phyloP scores from a whole-genome alignment of 2,329 filamentous ascomycete species.

The Penicillium sp. region DNA sequence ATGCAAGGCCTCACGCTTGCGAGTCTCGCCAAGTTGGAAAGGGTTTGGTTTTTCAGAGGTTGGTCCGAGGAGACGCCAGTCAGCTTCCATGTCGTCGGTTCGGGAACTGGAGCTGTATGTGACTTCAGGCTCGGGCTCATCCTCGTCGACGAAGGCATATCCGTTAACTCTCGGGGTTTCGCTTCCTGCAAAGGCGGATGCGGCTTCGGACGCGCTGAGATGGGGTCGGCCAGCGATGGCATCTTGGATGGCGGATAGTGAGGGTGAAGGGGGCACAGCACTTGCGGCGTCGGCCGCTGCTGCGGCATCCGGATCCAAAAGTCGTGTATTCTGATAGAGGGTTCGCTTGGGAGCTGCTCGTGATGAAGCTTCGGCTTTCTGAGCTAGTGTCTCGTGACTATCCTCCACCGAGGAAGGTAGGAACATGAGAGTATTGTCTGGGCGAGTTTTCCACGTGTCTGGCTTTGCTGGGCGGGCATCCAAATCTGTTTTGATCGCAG shows the following conservation, averaged over 20 bases:
- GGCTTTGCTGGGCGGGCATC: slow-evolving; percentile 74
- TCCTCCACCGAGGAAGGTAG: slow-evolving; percentile 52
- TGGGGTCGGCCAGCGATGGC: slow-evolving; percentile 74
- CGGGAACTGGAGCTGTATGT: slow-evolving; percentile 4
- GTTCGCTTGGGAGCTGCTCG: slow-evolving; percentile 74
- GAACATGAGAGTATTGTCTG: slow-evolving; percentile 89
- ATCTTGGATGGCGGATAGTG: slow-evolving; percentile 77
- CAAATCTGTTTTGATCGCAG: slow-evolving; percentile 59
- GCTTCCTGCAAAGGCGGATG: slow-evolving; percentile 51
- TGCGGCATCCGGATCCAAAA: slow-evolving; percentile 53
- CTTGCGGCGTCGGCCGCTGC: slow-evolving; percentile 30
- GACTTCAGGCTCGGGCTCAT: slow-evolving; percentile 43
- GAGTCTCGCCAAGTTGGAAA: slow-evolving; percentile 74
- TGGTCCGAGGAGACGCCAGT: slow-evolving; percentile 44
- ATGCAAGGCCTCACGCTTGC: slow-evolving; percentile 76
- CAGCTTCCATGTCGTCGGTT: slow-evolving; percentile 15
- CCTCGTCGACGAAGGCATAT: slow-evolving; percentile 90
- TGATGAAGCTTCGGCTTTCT: slow-evolving; percentile 68
- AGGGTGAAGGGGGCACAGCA: slow-evolving; percentile 69
- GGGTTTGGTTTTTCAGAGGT: slow-evolving; percentile 63
- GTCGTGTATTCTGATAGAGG: slow-evolving; percentile 78
- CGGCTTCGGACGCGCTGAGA: slow-evolving; percentile 60
- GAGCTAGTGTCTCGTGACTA: slow-evolving; percentile 58
- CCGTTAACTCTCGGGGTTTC: slow-evolving; percentile 91
- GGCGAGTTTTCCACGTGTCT: slow-evolving; percentile 70